Evolutionary conservation across 139 green algal species (phyloP).

Genomic region (Chlamydomonas asymmetrica): DNA sequence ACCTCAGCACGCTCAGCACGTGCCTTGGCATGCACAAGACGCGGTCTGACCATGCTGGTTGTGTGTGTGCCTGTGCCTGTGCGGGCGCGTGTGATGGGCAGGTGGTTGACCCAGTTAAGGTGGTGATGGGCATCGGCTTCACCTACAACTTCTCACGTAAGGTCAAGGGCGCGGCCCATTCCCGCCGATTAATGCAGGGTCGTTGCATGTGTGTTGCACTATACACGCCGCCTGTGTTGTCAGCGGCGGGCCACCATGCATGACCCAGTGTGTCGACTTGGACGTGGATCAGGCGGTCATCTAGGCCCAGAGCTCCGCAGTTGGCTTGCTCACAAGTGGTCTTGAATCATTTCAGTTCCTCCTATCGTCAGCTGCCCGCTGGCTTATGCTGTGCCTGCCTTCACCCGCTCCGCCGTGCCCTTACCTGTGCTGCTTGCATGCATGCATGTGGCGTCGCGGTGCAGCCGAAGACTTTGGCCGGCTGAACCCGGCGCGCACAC

Average conservation of each 20-base stretch:
- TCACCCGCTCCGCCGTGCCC: not conserved
- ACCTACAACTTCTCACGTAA: conserved; percentile 22
- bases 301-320: not conserved
- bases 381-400: not conserved
- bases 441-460: not conserved
- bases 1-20: no score
- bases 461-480: conserved; percentile 16
- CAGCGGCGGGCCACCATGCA: not conserved
- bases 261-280: not conserved
- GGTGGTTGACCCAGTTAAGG: conserved; percentile 19
- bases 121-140: conserved; percentile 15
- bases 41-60: no score
- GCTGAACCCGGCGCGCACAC: not conserved
- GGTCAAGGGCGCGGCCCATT: no score
- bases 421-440: not conserved
- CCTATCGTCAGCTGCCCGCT: no score
- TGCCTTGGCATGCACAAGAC: no score
- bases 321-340: not conserved
- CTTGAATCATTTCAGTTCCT: not conserved
- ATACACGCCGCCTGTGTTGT: not conserved
- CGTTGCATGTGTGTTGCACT: not conserved
- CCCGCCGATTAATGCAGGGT: not conserved
- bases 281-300: not conserved
- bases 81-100: no score
- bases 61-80: no score